Evolutionary conservation across 352 stramenopile genomes (phyloP).

Genomic region (Phytophthora agathidicida): DNA sequence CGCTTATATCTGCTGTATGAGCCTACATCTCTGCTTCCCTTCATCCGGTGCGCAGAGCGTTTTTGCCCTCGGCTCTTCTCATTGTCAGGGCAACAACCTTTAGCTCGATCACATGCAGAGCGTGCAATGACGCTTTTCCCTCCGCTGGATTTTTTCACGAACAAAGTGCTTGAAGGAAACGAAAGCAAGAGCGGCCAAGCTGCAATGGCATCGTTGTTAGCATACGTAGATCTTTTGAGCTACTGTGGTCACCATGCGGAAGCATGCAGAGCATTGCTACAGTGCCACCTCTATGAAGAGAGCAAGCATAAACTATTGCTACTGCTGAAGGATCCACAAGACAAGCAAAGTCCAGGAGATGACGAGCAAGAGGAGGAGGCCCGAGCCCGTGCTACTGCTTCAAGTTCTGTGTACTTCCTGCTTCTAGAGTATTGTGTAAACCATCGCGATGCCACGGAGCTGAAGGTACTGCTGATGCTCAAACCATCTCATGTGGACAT

Average conservation of each 20-base stretch:
- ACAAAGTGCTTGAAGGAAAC: conserved; percentile 34
- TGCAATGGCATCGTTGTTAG: conserved; percentile 48
- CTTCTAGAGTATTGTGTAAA: conserved; percentile 70
- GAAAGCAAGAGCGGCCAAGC: conserved; percentile 14
- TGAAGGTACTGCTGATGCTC: conserved; percentile 52
- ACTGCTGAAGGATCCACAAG: conserved; percentile 20
- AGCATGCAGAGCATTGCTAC: conserved; percentile 61
- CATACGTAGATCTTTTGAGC: conserved; percentile 64
- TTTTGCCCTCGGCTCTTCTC: conserved; percentile 76
- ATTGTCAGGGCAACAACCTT: conserved; percentile 45
- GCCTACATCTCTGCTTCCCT: conserved; percentile 54
- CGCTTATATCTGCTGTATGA: conserved; percentile 82
- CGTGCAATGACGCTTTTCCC: conserved; percentile 71
- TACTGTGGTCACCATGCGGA: conserved; percentile 61
- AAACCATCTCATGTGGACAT: conserved; percentile 65
- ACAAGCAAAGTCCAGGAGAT: conserved; percentile 22
- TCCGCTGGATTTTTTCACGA: conserved; percentile 52
- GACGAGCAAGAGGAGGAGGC: conserved; percentile 19
- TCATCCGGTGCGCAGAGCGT: conserved; percentile 62
- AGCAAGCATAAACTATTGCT: conserved; percentile 52
- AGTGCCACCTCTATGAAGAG: conserved; percentile 67
- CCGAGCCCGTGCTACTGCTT: conserved; percentile 9
- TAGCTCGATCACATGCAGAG: conserved; percentile 67
- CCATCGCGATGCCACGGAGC: conserved; percentile 44
- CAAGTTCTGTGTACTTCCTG: conserved; percentile 64